Evolutionary conservation across 177 flowering plant species (phyloP), one percentile per base, ranked within the genome.

Genomic region (Vitis hybrid): DNA sequence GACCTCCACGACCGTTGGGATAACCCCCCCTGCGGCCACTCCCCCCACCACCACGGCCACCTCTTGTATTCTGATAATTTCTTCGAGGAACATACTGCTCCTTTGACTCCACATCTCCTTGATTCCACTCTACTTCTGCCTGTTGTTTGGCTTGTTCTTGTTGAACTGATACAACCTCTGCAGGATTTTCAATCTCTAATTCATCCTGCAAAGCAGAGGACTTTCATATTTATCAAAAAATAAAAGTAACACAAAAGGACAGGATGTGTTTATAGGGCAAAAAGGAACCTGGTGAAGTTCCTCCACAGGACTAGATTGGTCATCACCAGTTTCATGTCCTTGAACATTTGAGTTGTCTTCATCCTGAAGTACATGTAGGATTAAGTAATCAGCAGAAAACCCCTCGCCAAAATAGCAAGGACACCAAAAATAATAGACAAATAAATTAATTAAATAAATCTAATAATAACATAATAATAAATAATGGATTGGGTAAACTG

Each of bases 1-100:
- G 84, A 46, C 86, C 84, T 15, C 91, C 91, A 49, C 92, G 88
- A 8, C 89, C 91, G 67, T 83, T 84, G 48, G 82, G 58, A 71
- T 84, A 87, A 57, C 88, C 89, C 72, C 83, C 68, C 30, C 90
- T 77, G 2, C 87, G 75, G 12, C 89, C 85, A 27, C 84, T 79
- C 1, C 89, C 82, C 70, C 80, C 76, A 65, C 88, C 76, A 65
- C 88, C 87, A 51, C 85, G 82, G 35, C 84, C 83, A 56, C 91
- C 93, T 82, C 95, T 80, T 66, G 82, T 86, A 76, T 84, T 90
- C 65, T 70, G 89, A 70, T 85, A 84, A 40, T 64, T 15, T 74
- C 89, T 79, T 52, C 88, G 81, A 1, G 80, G 82, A 66, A 55
- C 52, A 48, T 82, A 70, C 35, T 84, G 90, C 51, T 82, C 88